A percentile compares a stretch with the other conserved stretches of the same genome.
Conservation (phyloP, 805 yeast genomes). For the Candida wancherniae region DNA sequence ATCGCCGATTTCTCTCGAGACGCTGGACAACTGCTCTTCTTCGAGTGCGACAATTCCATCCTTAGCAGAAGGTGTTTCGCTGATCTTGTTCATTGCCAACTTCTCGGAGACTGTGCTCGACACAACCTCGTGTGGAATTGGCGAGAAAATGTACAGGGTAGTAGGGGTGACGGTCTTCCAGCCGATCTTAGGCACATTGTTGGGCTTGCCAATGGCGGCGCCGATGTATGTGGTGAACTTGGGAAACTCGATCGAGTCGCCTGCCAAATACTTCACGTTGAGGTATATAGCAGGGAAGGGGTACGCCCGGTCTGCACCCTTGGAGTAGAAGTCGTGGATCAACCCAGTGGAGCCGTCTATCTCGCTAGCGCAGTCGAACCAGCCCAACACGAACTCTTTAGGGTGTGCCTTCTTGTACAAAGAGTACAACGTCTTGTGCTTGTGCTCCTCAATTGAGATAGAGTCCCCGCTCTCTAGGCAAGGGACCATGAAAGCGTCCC, state of each 20-base stretch:
- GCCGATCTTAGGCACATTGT: conserved; percentile 31
- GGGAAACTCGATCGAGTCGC: conserved; percentile 47
- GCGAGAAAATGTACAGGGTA: conserved; percentile 62
- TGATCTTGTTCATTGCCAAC: conserved; percentile 47
- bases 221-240: conserved; percentile 67
- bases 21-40: conserved; percentile 36
- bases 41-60: conserved; percentile 23
- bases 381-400: conserved; percentile 73
- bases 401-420: conserved; percentile 76
- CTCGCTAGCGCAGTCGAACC: conserved; percentile 65
- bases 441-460: conserved; percentile 70
- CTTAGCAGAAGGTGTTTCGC: conserved; percentile 29
- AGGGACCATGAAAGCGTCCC: conserved; percentile 77
- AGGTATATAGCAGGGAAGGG: conserved; percentile 79
- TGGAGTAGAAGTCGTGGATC: conserved; percentile 74
- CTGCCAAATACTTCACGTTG: conserved; percentile 58
- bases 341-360: conserved; percentile 71
- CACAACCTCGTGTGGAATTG: conserved; percentile 62
- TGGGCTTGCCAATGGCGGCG: conserved; percentile 61
- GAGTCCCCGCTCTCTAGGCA: conserved; percentile 70
- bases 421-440: conserved; percentile 64
- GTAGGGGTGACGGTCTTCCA: conserved; percentile 34
- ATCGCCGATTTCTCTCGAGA: conserved; percentile 42
- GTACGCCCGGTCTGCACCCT: conserved; percentile 61
- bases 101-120: conserved; percentile 51